Evolutionary conservation across 23 red algal genomes (phyloP).

Genomic region (Cyanidiococcus yangmingshanensis): DNA sequence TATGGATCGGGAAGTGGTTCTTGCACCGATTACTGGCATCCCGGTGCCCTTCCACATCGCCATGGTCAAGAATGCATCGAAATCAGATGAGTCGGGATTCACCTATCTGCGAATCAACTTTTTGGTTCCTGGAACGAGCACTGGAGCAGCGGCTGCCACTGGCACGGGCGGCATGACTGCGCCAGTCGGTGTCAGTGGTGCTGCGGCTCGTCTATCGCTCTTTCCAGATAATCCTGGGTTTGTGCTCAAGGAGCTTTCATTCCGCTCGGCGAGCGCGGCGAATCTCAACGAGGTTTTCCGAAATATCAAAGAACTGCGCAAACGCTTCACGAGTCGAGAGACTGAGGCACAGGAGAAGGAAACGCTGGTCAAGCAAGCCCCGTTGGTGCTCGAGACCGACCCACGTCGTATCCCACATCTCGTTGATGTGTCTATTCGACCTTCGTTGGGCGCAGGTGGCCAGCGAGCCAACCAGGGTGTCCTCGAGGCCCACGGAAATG

Average conservation of each 20-base stretch:
- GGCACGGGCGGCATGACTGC: slow-evolving; percentile 24
- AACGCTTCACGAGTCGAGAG: slow-evolving; percentile 60
- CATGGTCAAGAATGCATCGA: slow-evolving; percentile 83
- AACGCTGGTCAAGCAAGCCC: slow-evolving; percentile 64
- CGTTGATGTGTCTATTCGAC: slow-evolving; percentile 58
- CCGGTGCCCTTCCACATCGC: slow-evolving; percentile 93
- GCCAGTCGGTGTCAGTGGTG: slow-evolving; percentile 26
- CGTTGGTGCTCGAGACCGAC: slow-evolving; percentile 39
- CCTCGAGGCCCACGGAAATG: slow-evolving; percentile 84
- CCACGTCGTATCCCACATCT: slow-evolving; percentile 32
- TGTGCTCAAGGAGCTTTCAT: slow-evolving; percentile 92
- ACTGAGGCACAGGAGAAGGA: slow-evolving; percentile 56
- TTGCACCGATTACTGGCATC: slow-evolving; percentile 92
- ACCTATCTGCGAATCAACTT: slow-evolving; percentile 97
- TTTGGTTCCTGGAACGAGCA: slow-evolving; percentile 38
- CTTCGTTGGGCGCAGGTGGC: slow-evolving; percentile 54
- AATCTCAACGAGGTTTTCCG: slow-evolving; percentile 87
- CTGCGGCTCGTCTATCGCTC: slow-evolving; percentile 33
- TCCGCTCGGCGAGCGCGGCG: slow-evolving; percentile 54
- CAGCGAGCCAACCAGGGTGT: slow-evolving; percentile 62
- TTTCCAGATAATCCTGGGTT: slow-evolving; percentile 46
- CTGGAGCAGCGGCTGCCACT: neutral
- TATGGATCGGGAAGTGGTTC: slow-evolving; percentile 70
- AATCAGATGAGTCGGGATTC: slow-evolving; percentile 77
- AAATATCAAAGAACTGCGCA: slow-evolving; percentile 93